These are phyloP conservation scores for Baorangia bicolor DNA, from an alignment of 768 basidiomycete species.

Conservation along the genomic window DNA sequence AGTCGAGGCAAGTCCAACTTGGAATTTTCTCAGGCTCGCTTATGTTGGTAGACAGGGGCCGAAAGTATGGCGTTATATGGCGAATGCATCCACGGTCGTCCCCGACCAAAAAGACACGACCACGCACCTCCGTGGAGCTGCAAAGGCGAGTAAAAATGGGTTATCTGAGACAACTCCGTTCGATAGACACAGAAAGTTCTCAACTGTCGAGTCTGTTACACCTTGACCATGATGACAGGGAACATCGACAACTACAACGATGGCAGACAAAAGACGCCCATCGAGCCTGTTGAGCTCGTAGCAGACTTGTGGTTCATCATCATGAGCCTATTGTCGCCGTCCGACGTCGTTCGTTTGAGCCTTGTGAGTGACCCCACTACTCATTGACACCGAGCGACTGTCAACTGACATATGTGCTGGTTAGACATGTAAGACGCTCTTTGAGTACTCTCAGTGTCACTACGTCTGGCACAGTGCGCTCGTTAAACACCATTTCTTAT, in stretches of 20 bases:
- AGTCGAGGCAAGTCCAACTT: background rate
- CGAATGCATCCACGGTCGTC: slow-evolving; percentile 14
- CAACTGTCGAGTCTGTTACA: background rate
- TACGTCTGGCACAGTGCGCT: slow-evolving; percentile 30
- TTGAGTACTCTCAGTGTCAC: slow-evolving; percentile 22
- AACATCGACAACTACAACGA: background rate
- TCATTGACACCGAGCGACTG: background rate
- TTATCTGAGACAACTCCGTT: background rate
- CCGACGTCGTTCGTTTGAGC: slow-evolving; percentile 25
- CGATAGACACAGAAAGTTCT: background rate
- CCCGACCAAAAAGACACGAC: background rate
- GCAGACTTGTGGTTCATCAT: slow-evolving; percentile 31
- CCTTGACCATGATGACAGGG: background rate
- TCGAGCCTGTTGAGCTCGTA: slow-evolving; percentile 15
- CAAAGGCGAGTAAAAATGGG: slow-evolving; percentile 10
- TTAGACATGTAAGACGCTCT: slow-evolving; percentile 28
- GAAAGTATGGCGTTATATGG: slow-evolving; percentile 23
- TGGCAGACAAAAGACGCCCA: background rate
- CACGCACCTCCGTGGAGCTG: background rate
- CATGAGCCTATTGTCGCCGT: slow-evolving; percentile 28
- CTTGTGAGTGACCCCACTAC: slow-evolving; percentile 18
- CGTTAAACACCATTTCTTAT: slow-evolving; percentile 22
- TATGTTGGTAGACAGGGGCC: background rate
- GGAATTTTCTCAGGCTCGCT: slow-evolving; percentile 10
- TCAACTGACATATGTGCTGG: background rate